Evolutionary conservation across 805 yeast genomes (phyloP).

Genomic region (Metschnikowia koreensis): DNA sequence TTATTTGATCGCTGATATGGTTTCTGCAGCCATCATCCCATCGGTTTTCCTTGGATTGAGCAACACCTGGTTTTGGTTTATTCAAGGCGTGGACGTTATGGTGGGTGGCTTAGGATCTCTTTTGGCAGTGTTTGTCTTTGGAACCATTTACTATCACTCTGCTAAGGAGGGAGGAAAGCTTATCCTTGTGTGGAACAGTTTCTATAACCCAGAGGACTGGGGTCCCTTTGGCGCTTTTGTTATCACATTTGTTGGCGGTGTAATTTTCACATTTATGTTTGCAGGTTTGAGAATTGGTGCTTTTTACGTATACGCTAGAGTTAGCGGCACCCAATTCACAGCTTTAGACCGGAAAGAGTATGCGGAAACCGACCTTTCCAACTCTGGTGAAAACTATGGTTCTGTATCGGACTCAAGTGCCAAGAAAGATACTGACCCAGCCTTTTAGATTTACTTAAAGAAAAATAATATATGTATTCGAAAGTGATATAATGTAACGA

Average conservation of each 20-base stretch:
- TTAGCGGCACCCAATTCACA: slow-evolving; percentile 40
- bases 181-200: slow-evolving; percentile 73
- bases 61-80: slow-evolving; percentile 56
- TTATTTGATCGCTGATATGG: slow-evolving; percentile 85
- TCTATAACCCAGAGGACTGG: slow-evolving; percentile 80
- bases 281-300: slow-evolving; percentile 48
- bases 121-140: slow-evolving; percentile 76
- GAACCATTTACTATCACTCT: slow-evolving; percentile 69
- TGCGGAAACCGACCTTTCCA: slow-evolving; percentile 10
- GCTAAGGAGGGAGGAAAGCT: slow-evolving; percentile 78
- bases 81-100: slow-evolving; percentile 78
- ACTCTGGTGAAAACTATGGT: slow-evolving; percentile 14
- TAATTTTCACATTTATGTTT: slow-evolving; percentile 53
- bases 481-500: background rate
- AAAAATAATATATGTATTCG: background rate
- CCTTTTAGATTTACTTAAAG: background rate
- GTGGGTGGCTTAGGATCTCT: slow-evolving; percentile 83
- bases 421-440: slow-evolving; percentile 5
- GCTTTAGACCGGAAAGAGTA: slow-evolving; percentile 43
- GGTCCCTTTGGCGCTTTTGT: slow-evolving; percentile 94
- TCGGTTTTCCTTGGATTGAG: slow-evolving; percentile 77
- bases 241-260: slow-evolving; percentile 81
- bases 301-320: slow-evolving; percentile 30
- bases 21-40: slow-evolving; percentile 85
- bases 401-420: slow-evolving; percentile 19